Evolutionary conservation across 495 filamentous ascomycete species (phyloP), one percentile per base, ranked within the genome.

Genomic region (Chaetomium tenue): DNA sequence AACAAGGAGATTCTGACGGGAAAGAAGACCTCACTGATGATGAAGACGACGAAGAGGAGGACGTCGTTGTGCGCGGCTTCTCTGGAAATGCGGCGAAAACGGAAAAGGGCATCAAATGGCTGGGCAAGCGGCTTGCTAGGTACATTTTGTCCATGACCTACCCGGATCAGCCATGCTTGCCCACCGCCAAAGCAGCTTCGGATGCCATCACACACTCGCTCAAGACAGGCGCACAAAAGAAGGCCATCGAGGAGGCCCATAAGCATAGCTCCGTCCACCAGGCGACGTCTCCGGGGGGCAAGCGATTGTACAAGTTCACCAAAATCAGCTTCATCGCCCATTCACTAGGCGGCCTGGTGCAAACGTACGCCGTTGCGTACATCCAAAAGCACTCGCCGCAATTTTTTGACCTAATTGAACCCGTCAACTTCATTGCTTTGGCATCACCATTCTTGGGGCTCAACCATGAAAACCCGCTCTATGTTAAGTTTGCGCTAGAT

Each of bases 321-420:
- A 96, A 92, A 71, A 98, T 98, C 71, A 97, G 92, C 69, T 97
- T 98, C 71, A 84, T 98, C 64, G 93, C 86, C 1, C 94, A 98
- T 73, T 97, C 93, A 6, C 84, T 98, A 2, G 94, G 94, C 39
- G 94, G 94, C 0, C 77, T 97, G 44, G 81, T 96, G 42, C 94
- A 98, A 75, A 96, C 88, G 2, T 98, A 98, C 75, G 94, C 94
- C 3, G 89, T 98, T 55, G 94, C 93, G 42, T 98, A 98, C 76
- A 97, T 98, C 33, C 89, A 96, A 64, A 98, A 98, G 70, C 91
- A 98, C 70, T 93, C 90, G 1, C 95, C 94, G 0, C 78, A 86
- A 25, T 98, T 98, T 72, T 98, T 98, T 68, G 85, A 92, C 30
- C 78, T 86, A 2, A 95, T 97, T 66, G 86, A 85, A 67, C 94